Conservation (phyloP, 75 land plant species). For the Pseudotsuga menziesii region DNA sequence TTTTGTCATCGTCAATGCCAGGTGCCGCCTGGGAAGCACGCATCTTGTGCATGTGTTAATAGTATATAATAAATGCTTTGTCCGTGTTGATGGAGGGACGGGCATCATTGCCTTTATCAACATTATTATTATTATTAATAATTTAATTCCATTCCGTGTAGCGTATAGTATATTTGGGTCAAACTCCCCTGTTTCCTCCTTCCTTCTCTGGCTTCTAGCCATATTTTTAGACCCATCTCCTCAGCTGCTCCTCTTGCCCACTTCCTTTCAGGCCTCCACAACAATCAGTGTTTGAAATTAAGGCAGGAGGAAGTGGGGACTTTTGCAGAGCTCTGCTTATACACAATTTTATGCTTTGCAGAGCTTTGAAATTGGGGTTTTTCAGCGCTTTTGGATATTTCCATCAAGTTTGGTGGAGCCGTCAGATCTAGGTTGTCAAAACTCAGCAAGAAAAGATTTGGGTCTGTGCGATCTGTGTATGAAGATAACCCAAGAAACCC, state of each 20-base stretch:
- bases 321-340: not conserved
- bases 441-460: not conserved
- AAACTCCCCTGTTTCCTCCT: not conserved
- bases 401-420: not conserved
- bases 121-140: too few species aligned
- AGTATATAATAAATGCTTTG: not conserved
- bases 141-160: not conserved
- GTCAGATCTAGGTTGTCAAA: not conserved
- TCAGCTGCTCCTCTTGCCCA: too few species aligned
- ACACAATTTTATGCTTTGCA: not conserved
- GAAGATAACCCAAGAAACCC: not conserved
- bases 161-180: not conserved
- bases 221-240: not conserved
- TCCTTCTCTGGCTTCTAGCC: not conserved
- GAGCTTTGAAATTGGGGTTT: too few species aligned
- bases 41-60: conserved; percentile 7
- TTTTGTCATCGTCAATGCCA: not conserved
- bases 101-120: conserved; percentile 3
- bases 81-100: not conserved
- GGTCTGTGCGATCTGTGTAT: not conserved
- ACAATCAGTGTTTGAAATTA: too few species aligned
- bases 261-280: too few species aligned
- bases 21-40: not conserved
- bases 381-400: not conserved
- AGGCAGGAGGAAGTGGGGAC: conserved; percentile 9